These are phyloP conservation scores for Shiraia bambusicola DNA, from an alignment of 2,329 filamentous ascomycete genomes.

Conservation along the genomic window DNA sequence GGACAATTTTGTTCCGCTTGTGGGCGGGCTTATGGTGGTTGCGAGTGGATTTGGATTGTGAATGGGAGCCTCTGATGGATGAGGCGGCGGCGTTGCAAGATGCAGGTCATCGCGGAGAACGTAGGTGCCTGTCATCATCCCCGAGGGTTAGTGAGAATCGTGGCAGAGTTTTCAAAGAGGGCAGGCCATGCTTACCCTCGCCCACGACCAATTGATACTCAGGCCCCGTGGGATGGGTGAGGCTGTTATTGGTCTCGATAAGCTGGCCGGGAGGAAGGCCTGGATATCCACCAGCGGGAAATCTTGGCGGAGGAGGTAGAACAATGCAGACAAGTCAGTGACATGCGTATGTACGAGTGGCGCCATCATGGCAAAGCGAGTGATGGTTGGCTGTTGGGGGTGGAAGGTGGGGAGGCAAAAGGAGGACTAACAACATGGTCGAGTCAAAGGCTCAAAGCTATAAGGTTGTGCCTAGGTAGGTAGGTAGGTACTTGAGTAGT, in stretches of 20 bases:
- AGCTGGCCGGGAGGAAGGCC: slow-evolving; percentile 72
- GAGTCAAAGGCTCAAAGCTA: slow-evolving; percentile 30
- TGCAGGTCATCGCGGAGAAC: slow-evolving; percentile 86
- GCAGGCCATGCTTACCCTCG: slow-evolving; percentile 64
- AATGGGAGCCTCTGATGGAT: slow-evolving; percentile 88
- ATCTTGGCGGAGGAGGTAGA: slow-evolving; percentile 80
- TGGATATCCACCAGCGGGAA: slow-evolving; percentile 74
- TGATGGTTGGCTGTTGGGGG: slow-evolving; percentile 24
- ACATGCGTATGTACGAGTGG: slow-evolving; percentile 17
- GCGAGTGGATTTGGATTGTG: slow-evolving; percentile 88
- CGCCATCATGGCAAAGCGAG: slow-evolving; percentile 24
- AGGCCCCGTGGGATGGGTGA: slow-evolving; percentile 75
- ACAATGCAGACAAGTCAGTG: slow-evolving; percentile 51
- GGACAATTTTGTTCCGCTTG: slow-evolving; percentile 80
- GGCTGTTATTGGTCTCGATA: slow-evolving; percentile 90
- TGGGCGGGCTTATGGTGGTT: slow-evolving; percentile 80
- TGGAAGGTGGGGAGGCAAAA: slow-evolving; percentile 11
- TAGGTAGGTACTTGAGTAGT: too few relatives aligned
- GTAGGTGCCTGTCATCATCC: slow-evolving; percentile 69
- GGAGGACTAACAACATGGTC: slow-evolving; percentile 41
- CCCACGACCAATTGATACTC: slow-evolving; percentile 91
- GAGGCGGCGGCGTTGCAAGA: slow-evolving; percentile 89
- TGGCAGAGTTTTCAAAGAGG: not conserved
- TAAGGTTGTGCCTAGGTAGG: slow-evolving; percentile 1
- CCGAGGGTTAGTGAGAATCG: slow-evolving; percentile 15